Base-by-base conservation (phyloP, 1,284 basidiomycete species). In the Rhodotorula mucilaginosa region DNA sequence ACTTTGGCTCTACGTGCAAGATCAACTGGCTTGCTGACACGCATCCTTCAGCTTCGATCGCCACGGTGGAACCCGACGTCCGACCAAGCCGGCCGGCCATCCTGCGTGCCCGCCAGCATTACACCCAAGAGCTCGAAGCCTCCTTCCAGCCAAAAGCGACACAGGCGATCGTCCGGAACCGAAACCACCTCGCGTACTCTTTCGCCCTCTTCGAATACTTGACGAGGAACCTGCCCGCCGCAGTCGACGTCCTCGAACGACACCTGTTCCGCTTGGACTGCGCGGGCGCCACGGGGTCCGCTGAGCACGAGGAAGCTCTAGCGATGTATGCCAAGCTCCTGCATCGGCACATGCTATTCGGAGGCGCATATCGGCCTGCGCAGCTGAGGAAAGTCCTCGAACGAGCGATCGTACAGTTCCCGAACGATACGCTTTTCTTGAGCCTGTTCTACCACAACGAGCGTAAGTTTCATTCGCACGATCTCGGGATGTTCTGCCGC, bases 381-480 rank as follows among this genome's bases (percentile, higher is more conserved):
- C 76, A 88, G 34, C 81, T 92, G 48, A 84, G 90, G 44, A 84
- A 86, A 48, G 83, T 88, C 47, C 85, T 86, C 23, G 84, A 85
- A 70, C 78, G 79, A 29, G 88, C 88, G 0, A 80, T 91, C 54
- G 82, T 84, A 59, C 76, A 80, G 65, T 91, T 88, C 79, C 88
- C 89, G 2, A 86, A 84, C 80, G 92, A 93, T 80, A 89, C 89
- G 2, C 82, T 90, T 31, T 83, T 92, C 60, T 78, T 93, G n/a
- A 88, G 87, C 5, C 81, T 92, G 73, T 91, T 92, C 79, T 81
- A 93, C 71, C 90, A 92, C 80, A 86, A 86, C 54, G 89, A 93
- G 82, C 88, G 87, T 74, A 89, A 89, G 3, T 87, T 89, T 74
- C 87, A 86, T 0, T 34, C 15, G 0, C 18, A 18, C 16, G 4